phyloP scores from a whole-genome alignment of 495 filamentous ascomycete genomes.

The Talaromyces ruber region DNA sequence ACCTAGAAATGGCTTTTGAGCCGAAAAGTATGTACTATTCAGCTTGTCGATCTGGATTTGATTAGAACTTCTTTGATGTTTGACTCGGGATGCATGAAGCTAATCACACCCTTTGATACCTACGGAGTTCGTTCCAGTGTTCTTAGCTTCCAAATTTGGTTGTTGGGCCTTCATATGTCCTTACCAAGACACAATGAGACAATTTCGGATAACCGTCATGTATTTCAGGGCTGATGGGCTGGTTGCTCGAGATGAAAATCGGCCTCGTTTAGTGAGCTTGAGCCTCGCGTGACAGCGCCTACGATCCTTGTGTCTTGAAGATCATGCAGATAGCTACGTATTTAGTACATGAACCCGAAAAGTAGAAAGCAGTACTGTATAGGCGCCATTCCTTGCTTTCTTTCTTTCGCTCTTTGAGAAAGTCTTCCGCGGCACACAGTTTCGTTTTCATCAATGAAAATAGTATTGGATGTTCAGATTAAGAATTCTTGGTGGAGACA shows the following conservation, averaged over 20 bases:
- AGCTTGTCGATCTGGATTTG: not conserved
- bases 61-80: not conserved
- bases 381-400: not conserved
- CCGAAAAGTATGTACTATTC: not conserved
- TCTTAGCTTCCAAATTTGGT: not conserved
- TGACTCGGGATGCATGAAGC: not conserved
- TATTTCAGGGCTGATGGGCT: not conserved
- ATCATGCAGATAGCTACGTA: not conserved
- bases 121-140: not conserved
- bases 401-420: not conserved
- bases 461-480: not conserved
- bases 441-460: not conserved
- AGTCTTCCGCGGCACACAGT: not conserved
- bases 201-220: not conserved
- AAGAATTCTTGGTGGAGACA: not conserved
- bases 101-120: not conserved
- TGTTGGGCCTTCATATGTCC: not conserved
- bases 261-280: not conserved
- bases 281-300: not conserved
- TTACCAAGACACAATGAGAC: not conserved
- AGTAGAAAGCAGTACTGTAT: not conserved
- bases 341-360: not conserved
- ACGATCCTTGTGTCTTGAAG: not conserved
- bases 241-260: not conserved
- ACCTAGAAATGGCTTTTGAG: no score